Evolutionary conservation across 805 yeast species (phyloP).

Genomic region (Diddensiella caesifluorescens): DNA sequence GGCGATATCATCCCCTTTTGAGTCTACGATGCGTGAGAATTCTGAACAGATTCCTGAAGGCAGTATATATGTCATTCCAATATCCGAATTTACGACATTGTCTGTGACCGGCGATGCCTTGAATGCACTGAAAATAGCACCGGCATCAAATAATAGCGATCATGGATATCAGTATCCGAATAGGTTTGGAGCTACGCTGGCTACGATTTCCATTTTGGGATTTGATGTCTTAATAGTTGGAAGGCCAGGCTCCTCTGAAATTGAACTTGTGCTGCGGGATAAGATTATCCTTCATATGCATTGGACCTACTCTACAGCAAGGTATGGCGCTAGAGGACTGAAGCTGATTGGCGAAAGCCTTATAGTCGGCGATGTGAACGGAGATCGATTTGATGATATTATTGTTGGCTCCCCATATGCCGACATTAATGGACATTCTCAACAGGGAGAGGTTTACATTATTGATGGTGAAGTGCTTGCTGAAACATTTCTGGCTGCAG

Average conservation of each 20-base stretch:
- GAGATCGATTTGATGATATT: constrained; percentile 39
- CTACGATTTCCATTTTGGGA: constrained; percentile 28
- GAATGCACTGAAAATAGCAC: background rate
- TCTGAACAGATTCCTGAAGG: constrained; percentile 14
- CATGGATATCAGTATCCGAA: background rate
- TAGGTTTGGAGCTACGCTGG: constrained; percentile 42
- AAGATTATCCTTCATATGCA: constrained; percentile 27
- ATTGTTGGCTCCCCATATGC: constrained; percentile 42
- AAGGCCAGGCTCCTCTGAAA: constrained; percentile 47
- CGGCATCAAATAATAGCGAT: background rate
- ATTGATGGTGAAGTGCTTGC: constrained; percentile 31
- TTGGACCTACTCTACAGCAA: constrained; percentile 26
- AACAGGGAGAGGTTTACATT: constrained; percentile 35
- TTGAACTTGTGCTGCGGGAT: constrained; percentile 36
- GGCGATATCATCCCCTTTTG: constrained; percentile 50
- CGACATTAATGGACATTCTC: constrained; percentile 33
- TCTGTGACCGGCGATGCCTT: background rate
- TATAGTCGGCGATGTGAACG: constrained; percentile 32
- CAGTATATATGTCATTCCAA: constrained; percentile 19
- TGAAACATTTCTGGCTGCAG: constrained; percentile 13
- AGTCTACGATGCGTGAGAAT: constrained; percentile 19
- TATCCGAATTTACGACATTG: background rate
- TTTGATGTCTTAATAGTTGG: constrained; percentile 40
- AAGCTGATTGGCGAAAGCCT: constrained; percentile 41
- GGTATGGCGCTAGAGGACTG: constrained; percentile 38